These are phyloP conservation scores for Pseudogymnoascus sp. DNA, from an alignment of 2,329 filamentous ascomycete genomes.

Conservation along the genomic window DNA sequence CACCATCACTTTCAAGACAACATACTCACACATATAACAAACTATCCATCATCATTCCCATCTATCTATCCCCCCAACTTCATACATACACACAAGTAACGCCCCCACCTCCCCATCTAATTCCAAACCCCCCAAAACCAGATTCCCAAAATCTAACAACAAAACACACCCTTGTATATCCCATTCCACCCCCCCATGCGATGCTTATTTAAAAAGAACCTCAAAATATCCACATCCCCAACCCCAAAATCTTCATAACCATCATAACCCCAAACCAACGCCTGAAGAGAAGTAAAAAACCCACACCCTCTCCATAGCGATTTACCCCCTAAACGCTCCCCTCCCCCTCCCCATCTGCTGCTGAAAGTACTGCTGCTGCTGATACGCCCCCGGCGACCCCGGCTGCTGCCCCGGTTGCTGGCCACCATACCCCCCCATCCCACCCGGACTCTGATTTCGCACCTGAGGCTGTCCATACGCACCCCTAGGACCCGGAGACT, in stretches of 20 bases:
- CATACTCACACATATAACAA: neutral
- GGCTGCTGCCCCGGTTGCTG: constrained; percentile 3
- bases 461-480: neutral
- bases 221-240: neutral
- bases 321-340: neutral
- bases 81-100: neutral
- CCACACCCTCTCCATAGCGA: neutral
- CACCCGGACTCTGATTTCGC: constrained; percentile 12
- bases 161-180: neutral
- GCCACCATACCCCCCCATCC: constrained; percentile 5
- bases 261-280: neutral
- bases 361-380: neutral
- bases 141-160: neutral
- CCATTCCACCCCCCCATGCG: neutral
- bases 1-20: neutral
- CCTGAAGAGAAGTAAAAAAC: neutral
- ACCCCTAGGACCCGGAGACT: neutral
- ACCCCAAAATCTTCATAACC: neutral
- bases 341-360: neutral
- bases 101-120: neutral
- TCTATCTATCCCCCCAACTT: neutral
- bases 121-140: neutral
- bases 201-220: neutral
- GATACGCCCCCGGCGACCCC: neutral
- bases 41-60: neutral